These are phyloP conservation scores for Leishmania lainsoni DNA, from an alignment of 208 protist species.

Conservation along the genomic window DNA sequence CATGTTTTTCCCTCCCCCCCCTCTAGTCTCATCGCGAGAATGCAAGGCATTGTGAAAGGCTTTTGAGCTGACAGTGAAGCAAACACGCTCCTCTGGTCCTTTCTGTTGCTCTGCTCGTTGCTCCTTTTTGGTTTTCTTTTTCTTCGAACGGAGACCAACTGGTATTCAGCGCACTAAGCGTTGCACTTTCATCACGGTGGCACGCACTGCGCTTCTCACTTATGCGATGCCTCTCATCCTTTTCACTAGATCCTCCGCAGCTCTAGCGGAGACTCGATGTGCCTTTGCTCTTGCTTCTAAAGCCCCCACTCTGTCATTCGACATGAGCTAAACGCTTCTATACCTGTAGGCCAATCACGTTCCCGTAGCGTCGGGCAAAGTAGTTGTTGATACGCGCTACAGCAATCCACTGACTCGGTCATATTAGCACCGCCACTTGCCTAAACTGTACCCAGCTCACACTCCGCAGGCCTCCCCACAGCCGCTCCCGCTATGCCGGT, in stretches of 20 bases:
- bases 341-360: no score
- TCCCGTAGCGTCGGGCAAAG: not conserved
- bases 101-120: not conserved
- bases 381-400: not conserved
- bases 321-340: not conserved
- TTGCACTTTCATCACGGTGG: not conserved
- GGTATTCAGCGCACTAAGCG: not conserved
- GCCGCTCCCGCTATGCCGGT: not conserved
- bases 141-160: not conserved
- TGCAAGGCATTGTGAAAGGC: not conserved
- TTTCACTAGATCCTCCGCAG: constrained; percentile 13
- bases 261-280: not conserved
- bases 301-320: not conserved
- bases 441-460: not conserved
- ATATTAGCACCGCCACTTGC: not conserved
- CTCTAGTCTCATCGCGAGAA: not conserved
- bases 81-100: not conserved
- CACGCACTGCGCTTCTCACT: not conserved
- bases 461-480: not conserved
- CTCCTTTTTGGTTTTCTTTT: no score
- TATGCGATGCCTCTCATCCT: constrained; percentile 20
- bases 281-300: not conserved
- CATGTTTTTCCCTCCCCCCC: not conserved
- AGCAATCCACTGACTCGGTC: not conserved
- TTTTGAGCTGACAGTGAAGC: not conserved